phyloP scores from a whole-genome alignment of 1,284 basidiomycete species.

The Cryptococcus hybrid region DNA sequence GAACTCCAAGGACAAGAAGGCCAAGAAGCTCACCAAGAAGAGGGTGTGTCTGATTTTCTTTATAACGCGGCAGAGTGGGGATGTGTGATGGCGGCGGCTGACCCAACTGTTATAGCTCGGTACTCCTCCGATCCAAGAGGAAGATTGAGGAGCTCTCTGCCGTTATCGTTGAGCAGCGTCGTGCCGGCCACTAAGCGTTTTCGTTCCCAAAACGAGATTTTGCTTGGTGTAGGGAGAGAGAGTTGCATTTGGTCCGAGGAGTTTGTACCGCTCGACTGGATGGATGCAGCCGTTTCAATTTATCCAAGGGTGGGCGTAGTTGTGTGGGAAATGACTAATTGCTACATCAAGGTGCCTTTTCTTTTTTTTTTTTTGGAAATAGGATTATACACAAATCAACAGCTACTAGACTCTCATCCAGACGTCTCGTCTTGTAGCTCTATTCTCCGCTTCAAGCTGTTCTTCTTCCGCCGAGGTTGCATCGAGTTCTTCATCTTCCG shows the following conservation, averaged over 20 bases:
- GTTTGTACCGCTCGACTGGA: too few relatives aligned
- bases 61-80: not conserved
- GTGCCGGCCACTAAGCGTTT: slow-evolving; percentile 50
- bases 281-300: too few relatives aligned
- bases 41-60: slow-evolving; percentile 65
- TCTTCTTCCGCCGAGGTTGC: slow-evolving; percentile 16
- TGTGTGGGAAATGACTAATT: too few relatives aligned
- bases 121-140: slow-evolving; percentile 81
- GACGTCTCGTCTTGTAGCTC: slow-evolving; percentile 25
- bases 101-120: too few relatives aligned
- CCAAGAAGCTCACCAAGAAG: slow-evolving; percentile 96
- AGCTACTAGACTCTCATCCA: slow-evolving; percentile 18
- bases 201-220: too few relatives aligned
- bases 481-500: slow-evolving; percentile 37
- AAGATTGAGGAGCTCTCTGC: slow-evolving; percentile 91
- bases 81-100: too few relatives aligned
- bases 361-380: too few relatives aligned
- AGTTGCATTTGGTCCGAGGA: too few relatives aligned
- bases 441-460: slow-evolving; percentile 17
- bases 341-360: too few relatives aligned
- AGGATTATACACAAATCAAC: too few relatives aligned
- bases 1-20: slow-evolving; percentile 99
- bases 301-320: too few relatives aligned
- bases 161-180: slow-evolving; percentile 70
- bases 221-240: not conserved